phyloP scores from a whole-genome alignment of 2,329 filamentous ascomycete genomes.

The Verticillium albo-atrum region DNA sequence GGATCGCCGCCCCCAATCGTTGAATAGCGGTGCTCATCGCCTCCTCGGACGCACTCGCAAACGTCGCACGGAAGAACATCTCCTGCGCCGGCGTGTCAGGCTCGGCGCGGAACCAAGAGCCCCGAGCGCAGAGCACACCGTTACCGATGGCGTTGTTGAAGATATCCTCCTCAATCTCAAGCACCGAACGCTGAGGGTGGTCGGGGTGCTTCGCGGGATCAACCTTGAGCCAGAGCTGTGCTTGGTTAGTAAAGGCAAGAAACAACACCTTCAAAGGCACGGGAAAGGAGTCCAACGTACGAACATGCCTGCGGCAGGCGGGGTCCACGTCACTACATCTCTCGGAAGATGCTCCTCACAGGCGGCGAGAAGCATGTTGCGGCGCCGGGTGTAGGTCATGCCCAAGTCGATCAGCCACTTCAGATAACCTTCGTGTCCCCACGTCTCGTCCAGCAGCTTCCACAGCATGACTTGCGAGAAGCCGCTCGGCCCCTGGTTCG shows the following conservation, averaged over 20 bases:
- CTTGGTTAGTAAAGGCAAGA: neutral
- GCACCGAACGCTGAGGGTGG: conserved; percentile 44
- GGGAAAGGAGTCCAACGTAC: conserved; percentile 46
- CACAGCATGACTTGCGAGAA: conserved; percentile 80
- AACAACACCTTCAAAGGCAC: neutral
- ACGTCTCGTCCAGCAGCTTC: conserved; percentile 87
- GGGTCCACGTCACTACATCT: conserved; percentile 72
- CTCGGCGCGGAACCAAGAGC: conserved; percentile 88
- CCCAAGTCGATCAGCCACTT: conserved; percentile 84
- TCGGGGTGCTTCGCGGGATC: conserved; percentile 64
- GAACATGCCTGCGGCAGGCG: conserved; percentile 92
- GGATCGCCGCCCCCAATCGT: conserved; percentile 72
- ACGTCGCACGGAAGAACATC: conserved; percentile 87
- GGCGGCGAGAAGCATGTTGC: conserved; percentile 72
- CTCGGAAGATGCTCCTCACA: conserved; percentile 74
- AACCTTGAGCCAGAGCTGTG: conserved; percentile 67
- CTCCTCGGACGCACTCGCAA: conserved; percentile 70
- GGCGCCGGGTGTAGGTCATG: conserved; percentile 72
- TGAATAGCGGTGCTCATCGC: conserved; percentile 69
- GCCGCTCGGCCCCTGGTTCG: conserved; percentile 80
- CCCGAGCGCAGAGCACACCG: conserved; percentile 76
- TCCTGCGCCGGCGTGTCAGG: conserved; percentile 53
- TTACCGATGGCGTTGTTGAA: conserved; percentile 72
- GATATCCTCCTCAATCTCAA: conserved; percentile 78
- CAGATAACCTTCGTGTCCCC: conserved; percentile 89